Base-by-base conservation (phyloP, 768 basidiomycete genomes). In the Dacryopinax primogenitus region DNA sequence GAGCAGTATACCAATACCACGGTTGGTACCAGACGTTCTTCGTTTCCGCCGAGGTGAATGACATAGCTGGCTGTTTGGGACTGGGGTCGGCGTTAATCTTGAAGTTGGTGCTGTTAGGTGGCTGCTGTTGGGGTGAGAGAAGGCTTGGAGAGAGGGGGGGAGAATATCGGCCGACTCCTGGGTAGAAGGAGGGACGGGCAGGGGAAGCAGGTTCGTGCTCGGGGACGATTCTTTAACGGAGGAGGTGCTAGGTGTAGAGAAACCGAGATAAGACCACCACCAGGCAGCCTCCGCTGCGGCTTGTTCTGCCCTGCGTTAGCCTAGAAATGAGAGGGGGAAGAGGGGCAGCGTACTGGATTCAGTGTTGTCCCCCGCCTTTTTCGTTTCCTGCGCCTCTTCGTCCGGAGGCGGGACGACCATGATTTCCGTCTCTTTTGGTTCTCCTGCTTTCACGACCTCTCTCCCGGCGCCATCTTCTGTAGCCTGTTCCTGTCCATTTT, bases 261-360 rank as follows among this genome's bases (percentile, higher is more conserved):
- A 58, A 13, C 51, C 51, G 51, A 58, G 51, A 30, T 58, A 58
- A 30, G 51, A 58, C 51, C 51, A 58, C 51, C 51, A 58, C 51
- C 51, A 58, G 51, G 51, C 51, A 11, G 51, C 51, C 30, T 58
- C 51, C 11, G 51, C 51, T 3, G 51, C 51, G 15, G 51, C 51
- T 58, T 58, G 51, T 58, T 58, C 51, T 58, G 30, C 37, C 37
- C n/a, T n/a, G n/a, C n/a, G n/a, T n/a, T n/a, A n/a, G n/a, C n/a
- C n/a, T n/a, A n/a, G n/a, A n/a, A n/a, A n/a, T n/a, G n/a, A n/a
- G n/a, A n/a, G n/a, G n/a, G n/a, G n/a, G n/a, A n/a, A n/a, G n/a
- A n/a, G n/a, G n/a, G n/a, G n/a, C n/a, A n/a, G n/a, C 45, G 23
- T 47, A 47, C 51, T 30, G 23, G 51, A 3, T 28, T 26, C 32